Evolutionary conservation across 805 yeast species (phyloP).

Genomic region (Kodamaea sagamina): DNA sequence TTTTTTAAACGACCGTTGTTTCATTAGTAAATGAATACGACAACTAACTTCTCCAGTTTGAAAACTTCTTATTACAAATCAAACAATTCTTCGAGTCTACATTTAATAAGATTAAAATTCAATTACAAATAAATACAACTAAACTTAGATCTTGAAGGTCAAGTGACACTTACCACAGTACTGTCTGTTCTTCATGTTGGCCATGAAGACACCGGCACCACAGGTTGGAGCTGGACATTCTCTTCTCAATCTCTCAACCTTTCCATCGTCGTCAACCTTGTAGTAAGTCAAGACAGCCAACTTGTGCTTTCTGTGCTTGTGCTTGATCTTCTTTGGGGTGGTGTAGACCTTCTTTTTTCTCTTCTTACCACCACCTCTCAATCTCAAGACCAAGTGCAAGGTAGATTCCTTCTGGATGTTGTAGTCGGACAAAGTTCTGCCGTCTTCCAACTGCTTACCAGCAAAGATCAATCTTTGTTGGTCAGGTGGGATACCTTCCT

Average conservation of each 20-base stretch:
- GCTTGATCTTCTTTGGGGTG: slow-evolving; percentile 99
- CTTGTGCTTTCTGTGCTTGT: slow-evolving; percentile 99
- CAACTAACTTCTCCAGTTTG: too few species aligned
- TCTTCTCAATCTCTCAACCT: slow-evolving; percentile 97
- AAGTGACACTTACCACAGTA: slow-evolving; percentile 99
- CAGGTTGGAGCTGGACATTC: slow-evolving; percentile 92
- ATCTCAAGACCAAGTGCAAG: slow-evolving; percentile 92
- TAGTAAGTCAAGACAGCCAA: slow-evolving; percentile 99
- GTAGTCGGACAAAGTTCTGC: slow-evolving; percentile 98
- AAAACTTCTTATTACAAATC: too few species aligned
- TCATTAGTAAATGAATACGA: too few species aligned
- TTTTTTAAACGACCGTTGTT: too few species aligned
- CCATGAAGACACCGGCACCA: slow-evolving; percentile 99
- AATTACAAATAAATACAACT: slow-evolving; percentile 6
- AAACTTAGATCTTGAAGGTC: slow-evolving; percentile 61
- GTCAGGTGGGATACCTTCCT: slow-evolving; percentile 99
- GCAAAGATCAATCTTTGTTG: slow-evolving; percentile 99
- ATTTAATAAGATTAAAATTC: neutral
- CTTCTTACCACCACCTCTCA: slow-evolving; percentile 99
- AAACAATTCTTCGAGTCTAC: too few species aligned
- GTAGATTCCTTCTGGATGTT: slow-evolving; percentile 99
- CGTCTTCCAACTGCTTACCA: slow-evolving; percentile 99
- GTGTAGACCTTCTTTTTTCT: slow-evolving; percentile 99
- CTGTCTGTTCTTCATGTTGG: slow-evolving; percentile 97
- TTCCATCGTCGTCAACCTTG: slow-evolving; percentile 98